These are phyloP conservation scores for Colletotrichum liriopes DNA, from an alignment of 2,329 filamentous ascomycete genomes.

Conservation along the genomic window DNA sequence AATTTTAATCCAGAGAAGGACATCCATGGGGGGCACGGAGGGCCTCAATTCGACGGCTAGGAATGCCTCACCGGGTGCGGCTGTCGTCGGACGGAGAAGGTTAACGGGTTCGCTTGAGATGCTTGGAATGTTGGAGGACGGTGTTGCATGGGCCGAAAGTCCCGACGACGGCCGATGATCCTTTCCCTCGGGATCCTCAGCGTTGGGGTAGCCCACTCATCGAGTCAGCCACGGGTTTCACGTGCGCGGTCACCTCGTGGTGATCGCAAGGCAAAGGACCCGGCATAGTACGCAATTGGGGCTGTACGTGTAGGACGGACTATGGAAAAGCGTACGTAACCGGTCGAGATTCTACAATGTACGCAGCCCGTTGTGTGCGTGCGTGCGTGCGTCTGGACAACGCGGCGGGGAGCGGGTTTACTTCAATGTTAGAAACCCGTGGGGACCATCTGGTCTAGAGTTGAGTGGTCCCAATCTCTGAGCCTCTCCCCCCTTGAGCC, in stretches of 20 bases:
- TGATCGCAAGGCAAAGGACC: not conserved
- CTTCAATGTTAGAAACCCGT: constrained; percentile 3
- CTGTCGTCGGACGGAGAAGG: not conserved
- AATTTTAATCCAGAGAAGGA: not conserved
- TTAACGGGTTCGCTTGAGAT: not conserved
- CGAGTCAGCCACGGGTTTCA: constrained; percentile 41
- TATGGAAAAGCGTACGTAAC: not conserved
- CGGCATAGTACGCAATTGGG: not conserved
- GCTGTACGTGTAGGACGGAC: not conserved
- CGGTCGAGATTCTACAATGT: not conserved
- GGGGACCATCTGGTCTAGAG: constrained; percentile 2
- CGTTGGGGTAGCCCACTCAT: constrained; percentile 23
- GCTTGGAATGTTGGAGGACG: not conserved
- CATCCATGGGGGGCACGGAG: not conserved
- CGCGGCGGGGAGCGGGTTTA: not conserved
- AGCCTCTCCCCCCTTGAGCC: not conserved
- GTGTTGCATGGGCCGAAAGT: constrained; percentile 24
- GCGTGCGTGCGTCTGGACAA: constrained; percentile 7
- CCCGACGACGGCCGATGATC: constrained; percentile 27
- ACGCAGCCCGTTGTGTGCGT: not conserved
- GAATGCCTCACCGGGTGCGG: not conserved
- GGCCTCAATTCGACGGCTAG: constrained; percentile 7
- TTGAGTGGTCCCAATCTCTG: constrained; percentile 18
- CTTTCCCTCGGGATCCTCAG: constrained; percentile 11
- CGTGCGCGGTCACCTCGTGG: constrained; percentile 18